Conservation (phyloP, 1,284 basidiomycete species). For the Gomphus bonarii region DNA sequence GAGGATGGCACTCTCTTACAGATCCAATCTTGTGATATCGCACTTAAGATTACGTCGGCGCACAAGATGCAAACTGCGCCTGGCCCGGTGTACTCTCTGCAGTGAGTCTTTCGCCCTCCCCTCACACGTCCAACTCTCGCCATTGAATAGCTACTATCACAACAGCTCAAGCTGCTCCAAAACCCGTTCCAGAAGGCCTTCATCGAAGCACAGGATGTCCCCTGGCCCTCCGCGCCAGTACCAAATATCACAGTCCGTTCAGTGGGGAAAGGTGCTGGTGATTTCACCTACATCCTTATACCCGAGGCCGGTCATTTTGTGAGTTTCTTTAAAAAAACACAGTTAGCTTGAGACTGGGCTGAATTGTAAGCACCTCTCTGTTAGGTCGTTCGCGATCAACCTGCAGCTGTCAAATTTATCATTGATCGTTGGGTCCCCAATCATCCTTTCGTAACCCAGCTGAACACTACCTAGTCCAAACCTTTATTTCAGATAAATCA, state of each 20-base stretch:
- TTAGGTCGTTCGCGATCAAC: slow-evolving; percentile 18
- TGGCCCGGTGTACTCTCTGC: slow-evolving; percentile 21
- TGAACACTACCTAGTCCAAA: too few species aligned
- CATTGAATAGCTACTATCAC: not conserved
- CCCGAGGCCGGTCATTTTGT: slow-evolving; percentile 21
- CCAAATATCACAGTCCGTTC: slow-evolving; percentile 19
- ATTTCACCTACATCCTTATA: slow-evolving; percentile 16
- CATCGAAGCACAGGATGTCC: slow-evolving; percentile 18
- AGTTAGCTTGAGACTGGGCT: not conserved
- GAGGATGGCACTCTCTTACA: too few species aligned
- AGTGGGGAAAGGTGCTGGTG: slow-evolving; percentile 22
- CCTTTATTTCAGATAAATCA: too few species aligned
- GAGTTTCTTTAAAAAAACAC: slow-evolving; percentile 5
- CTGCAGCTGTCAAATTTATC: slow-evolving; percentile 17
- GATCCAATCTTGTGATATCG: too few species aligned
- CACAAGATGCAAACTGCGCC: slow-evolving; percentile 23
- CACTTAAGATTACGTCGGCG: slow-evolving; percentile 22
- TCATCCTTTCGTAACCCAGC: not conserved
- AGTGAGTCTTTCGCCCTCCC: slow-evolving; percentile 8
- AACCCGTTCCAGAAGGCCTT: slow-evolving; percentile 22
- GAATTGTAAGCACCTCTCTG: not conserved
- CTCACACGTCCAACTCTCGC: not conserved
- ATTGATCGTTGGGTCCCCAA: slow-evolving; percentile 20
- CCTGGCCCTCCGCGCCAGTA: slow-evolving; percentile 19
- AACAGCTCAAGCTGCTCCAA: slow-evolving; percentile 21